Base-by-base conservation (phyloP, 1,284 basidiomycete species). In the Melampsora larici-populina region DNA sequence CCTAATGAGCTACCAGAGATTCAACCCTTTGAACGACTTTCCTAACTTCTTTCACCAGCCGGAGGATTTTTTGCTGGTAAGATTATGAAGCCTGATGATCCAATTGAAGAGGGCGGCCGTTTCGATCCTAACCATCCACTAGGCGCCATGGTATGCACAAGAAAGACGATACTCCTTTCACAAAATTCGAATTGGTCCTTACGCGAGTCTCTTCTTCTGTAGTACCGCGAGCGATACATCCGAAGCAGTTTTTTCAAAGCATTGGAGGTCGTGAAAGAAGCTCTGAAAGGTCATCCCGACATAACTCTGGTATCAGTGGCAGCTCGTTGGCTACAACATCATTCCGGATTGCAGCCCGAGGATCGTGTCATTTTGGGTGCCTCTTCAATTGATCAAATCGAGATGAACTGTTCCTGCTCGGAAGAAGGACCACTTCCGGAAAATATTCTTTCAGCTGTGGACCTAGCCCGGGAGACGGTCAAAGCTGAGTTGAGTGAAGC, bases 281-380 rank as follows among this genome's bases (percentile, higher is more conserved):
- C 15, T 13, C 33, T 67, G 40, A 67, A 67, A 67, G 21, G 7
- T 21, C 43, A 67, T 48, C 65, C 65, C n/a, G 65, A 48, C 21
- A 24, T n/a, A 24, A 48, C 8, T 48, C 48, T 67, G 24, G 29
- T 48, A 9, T 48, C 65, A 40, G n/a, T 67, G 13, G 65, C 60
- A 82, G 15, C 78, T 80, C 6, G 55, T 1, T 70, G 71, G 71
- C 26, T 73, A 21, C 71, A 73, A 60, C 71, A 73, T 40, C 71
- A 73, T 55, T 73, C 71, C 6, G 24, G 6, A 7, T 31, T 73
- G 13, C 6, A 17, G 31, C 24, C 48, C 26, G 18, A 48, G 18
- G 70, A 73, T 67, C 29, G 60, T 17, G 40, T 73, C 49, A 73
- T 73, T 33, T 3, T 73, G 18, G 71, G 71, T 17, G 71, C 31